Percentiles rank a stretch among this genome's conserved stretches.
Conservation (phyloP, 306 rosid species). For the Vigna hirtella region DNA sequence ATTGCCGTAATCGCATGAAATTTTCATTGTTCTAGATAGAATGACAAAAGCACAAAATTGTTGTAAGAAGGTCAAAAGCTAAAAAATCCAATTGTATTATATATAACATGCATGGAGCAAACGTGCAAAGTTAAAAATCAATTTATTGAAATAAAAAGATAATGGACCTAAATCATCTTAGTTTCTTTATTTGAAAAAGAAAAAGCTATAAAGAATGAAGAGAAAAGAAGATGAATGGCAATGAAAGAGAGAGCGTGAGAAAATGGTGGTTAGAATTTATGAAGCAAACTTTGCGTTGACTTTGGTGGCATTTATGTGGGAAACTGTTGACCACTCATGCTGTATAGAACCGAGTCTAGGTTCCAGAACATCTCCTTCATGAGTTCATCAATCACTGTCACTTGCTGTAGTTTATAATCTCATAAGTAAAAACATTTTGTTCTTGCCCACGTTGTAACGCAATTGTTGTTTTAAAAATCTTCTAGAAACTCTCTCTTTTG, state of each 20-base stretch:
- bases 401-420: neutral
- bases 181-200: neutral
- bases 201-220: neutral
- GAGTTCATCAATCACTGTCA: neutral
- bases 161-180: neutral
- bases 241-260: conserved; percentile 5
- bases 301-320: neutral
- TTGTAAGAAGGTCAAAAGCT: neutral
- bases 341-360: neutral
- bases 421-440: neutral
- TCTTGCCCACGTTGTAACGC: neutral
- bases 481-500: neutral
- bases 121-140: neutral
- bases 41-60: neutral
- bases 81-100: neutral
- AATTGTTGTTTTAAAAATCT: neutral
- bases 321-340: neutral
- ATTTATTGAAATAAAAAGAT: neutral
- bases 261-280: neutral
- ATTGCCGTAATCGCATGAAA: neutral
- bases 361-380: conserved; percentile 2
- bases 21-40: neutral
- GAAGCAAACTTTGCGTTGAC: neutral
- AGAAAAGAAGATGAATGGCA: neutral
- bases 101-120: neutral